Evolutionary conservation across 225 moss, liverwort and hornwort genomes (phyloP).

Genomic region (Polytrichum commune): DNA sequence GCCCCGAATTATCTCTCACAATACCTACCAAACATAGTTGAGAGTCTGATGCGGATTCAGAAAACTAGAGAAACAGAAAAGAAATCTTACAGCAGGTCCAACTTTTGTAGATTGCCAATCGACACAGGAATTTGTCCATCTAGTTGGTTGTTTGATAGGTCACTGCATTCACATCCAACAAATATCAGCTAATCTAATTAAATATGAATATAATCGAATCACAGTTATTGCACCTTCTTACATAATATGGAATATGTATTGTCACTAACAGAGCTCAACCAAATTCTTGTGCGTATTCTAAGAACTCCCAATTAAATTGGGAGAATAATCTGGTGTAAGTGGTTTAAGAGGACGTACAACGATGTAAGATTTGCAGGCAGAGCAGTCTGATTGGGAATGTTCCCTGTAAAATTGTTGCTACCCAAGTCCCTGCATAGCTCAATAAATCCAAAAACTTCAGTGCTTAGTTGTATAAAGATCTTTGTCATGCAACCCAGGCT

Average conservation of each 20-base stretch:
- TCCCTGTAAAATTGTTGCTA: constrained; percentile 23
- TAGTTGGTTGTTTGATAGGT: constrained; percentile 37
- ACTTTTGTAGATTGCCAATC: constrained; percentile 23
- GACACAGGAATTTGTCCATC: constrained; percentile 25
- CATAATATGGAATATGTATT: not conserved
- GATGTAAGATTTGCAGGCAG: constrained; percentile 28
- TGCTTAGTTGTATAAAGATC: not conserved
- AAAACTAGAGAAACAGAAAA: not conserved
- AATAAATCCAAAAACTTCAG: not conserved
- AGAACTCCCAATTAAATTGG: too few relatives aligned
- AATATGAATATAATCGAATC: too few relatives aligned
- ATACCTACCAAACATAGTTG: too few relatives aligned
- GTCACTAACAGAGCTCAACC: not conserved
- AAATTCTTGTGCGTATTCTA: not conserved
- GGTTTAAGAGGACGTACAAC: constrained; percentile 20
- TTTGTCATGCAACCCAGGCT: not conserved
- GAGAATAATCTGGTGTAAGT: not conserved
- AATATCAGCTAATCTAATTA: not conserved
- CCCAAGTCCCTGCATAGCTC: constrained; percentile 34
- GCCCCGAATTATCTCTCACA: too few relatives aligned
- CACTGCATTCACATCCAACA: constrained; percentile 26
- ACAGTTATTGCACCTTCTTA: not conserved
- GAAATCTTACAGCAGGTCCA: constrained; percentile 38
- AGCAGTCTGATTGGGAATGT: constrained; percentile 22
- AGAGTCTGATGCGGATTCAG: too few relatives aligned